phyloP scores from a whole-genome alignment of 345 rosid species.

The Kernera saxatilis region DNA sequence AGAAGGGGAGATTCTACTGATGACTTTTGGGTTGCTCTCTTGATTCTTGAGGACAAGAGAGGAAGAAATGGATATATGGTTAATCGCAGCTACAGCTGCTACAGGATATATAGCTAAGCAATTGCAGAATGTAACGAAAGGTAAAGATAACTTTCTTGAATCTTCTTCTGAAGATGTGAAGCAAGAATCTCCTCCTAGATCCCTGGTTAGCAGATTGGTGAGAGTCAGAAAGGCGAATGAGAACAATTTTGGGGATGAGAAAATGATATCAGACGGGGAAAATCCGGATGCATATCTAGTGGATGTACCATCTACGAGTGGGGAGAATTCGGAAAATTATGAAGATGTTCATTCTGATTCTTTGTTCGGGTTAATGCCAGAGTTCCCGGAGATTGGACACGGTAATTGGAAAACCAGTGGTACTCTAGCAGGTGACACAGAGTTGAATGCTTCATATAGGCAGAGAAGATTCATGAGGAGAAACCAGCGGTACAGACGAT shows the following conservation, averaged over 20 bases:
- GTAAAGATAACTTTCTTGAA: conserved; percentile 21
- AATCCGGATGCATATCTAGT: conserved; percentile 24
- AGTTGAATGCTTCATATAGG: conserved; percentile 26
- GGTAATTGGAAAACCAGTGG: neutral
- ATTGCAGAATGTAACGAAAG: conserved; percentile 43
- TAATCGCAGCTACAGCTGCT: conserved; percentile 75
- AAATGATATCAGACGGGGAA: neutral
- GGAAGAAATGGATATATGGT: conserved; percentile 64
- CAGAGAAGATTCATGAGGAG: conserved; percentile 39
- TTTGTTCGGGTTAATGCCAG: conserved; percentile 21
- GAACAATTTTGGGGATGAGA: conserved; percentile 12
- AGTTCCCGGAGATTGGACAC: conserved; percentile 7
- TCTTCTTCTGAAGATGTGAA: conserved; percentile 23
- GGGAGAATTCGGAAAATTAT: conserved; percentile 23
- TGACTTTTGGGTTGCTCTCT: conserved; percentile 1
- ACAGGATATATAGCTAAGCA: conserved; percentile 62
- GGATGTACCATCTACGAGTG: conserved; percentile 41
- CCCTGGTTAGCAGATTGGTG: conserved; percentile 14
- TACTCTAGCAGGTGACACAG: conserved; percentile 19
- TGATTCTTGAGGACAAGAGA: conserved; percentile 5
- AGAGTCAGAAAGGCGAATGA: neutral
- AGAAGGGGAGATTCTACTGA: neutral
- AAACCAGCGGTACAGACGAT: conserved; percentile 26
- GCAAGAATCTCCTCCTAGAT: conserved; percentile 17
- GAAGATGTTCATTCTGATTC: conserved; percentile 28